Evolutionary conservation across 805 yeast species (phyloP), one percentile per base, ranked within the genome.

Genomic region (Candida gorgasii): DNA sequence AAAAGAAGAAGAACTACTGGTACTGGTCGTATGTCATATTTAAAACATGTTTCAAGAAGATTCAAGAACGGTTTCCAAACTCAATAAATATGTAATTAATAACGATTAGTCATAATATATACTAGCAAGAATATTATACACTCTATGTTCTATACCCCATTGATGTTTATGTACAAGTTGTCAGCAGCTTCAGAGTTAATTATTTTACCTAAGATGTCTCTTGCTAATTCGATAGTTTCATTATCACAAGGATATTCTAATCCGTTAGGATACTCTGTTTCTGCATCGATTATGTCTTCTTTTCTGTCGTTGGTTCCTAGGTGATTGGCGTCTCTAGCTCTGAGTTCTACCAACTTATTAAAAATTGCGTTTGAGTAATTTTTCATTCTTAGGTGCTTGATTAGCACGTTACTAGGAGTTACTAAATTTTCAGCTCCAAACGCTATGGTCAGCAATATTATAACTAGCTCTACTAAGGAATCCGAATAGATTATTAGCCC

Each of bases 1-100:
- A 88, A 90, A 86, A 89, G 99, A 89, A 89, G 99, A 88, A 86
- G 86, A 76, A 93, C 99, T 62, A 90, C 97, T 63, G 99, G 99
- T 82, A 84, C 98, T 74, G 99, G 99, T 79, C 95, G 99, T 81
- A 88, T 89, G 95, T 80, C 90, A 75, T 82, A 92, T 89, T 84
- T 93, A 77, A 93, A 92, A 83, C 84, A 83, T 77, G 96, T 93
- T 64, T 78, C 93, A 62, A 90, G 98, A 84, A 88, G 89, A 82
- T 92, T 92, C 87, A 88, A 90, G 87, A 92, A 92, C 84, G 95
- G 89, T 73, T 93, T 93, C 97, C 97, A 88, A 75, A 63, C 63
- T 54, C 55, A 51, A 46, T 46, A 47, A 39, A 42, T 41, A 40
- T 40, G 43, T 32, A 39, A 23, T 35, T 35, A 33, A 33, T 33